These are phyloP conservation scores for Closterium sp. DNA, from an alignment of 139 green algal genomes.

Conservation along the genomic window DNA sequence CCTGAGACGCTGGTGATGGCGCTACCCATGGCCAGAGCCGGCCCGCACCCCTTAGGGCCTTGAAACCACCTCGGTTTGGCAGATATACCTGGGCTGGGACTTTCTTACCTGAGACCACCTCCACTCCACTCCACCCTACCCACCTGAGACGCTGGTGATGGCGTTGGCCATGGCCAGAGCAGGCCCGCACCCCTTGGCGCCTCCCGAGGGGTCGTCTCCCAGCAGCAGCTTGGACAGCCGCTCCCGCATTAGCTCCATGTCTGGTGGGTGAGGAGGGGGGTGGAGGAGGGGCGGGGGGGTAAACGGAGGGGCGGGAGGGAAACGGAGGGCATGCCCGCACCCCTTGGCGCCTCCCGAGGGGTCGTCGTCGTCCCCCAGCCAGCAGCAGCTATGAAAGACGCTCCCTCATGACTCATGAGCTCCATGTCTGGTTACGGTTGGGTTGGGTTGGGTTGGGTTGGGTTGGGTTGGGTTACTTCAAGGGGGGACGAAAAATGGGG, in stretches of 20 bases:
- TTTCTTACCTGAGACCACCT: background rate
- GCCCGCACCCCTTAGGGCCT: background rate
- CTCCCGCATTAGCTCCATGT: conserved; percentile 3
- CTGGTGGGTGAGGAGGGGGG: background rate
- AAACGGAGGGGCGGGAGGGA: no score
- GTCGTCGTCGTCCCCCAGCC: no score
- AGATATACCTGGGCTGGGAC: no score
- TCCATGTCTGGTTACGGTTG: no score
- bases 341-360: no score
- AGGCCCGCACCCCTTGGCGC: background rate
- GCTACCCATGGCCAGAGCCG: no score
- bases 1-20: no score
- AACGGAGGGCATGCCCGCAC: no score
- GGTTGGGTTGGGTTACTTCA: background rate
- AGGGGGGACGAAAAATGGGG: no score
- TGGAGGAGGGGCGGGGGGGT: background rate
- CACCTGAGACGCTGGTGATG: conserved; percentile 18
- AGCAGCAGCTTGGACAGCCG: conserved; percentile 18
- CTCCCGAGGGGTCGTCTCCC: conserved; percentile 11
- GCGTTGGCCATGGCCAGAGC: conserved; percentile 10
- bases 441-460: background rate
- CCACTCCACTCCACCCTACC: background rate
- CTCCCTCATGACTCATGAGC: no score
- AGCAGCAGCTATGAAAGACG: no score
- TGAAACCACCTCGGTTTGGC: background rate